A percentile compares a stretch with the other conserved stretches of the same genome.
These are phyloP conservation scores for Eucalyptus sp. DNA, from an alignment of 345 rosid genomes.

Conservation along the genomic window DNA sequence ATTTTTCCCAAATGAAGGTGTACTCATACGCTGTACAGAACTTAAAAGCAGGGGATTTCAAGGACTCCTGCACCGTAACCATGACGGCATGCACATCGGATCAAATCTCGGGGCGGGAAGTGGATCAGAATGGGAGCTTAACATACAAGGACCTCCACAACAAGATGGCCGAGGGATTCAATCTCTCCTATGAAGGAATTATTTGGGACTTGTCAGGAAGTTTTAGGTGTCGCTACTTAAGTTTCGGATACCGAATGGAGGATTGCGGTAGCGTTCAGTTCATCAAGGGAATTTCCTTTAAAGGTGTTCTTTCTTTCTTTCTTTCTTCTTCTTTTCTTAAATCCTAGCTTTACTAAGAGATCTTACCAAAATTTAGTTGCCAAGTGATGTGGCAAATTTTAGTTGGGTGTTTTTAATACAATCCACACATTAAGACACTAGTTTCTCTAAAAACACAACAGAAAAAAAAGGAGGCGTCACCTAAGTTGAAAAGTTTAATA, in stretches of 20 bases:
- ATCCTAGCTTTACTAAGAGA: background rate
- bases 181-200: accelerated
- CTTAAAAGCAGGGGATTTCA: accelerated
- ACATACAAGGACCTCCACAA: background rate
- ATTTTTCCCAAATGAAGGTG: background rate
- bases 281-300: background rate
- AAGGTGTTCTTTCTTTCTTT: no score
- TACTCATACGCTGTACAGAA: background rate
- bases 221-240: no score
- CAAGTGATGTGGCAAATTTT: background rate
- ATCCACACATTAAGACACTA: background rate
- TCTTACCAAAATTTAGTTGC: background rate
- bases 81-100: background rate
- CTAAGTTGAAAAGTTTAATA: no score
- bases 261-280: accelerated
- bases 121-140: background rate
- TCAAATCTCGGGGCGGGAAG: no score
- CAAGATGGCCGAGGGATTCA: background rate
- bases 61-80: background rate
- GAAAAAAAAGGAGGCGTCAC: no score
- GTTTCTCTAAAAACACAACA: no score
- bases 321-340: background rate
- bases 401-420: background rate
- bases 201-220: no score
- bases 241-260: background rate